Evolutionary conservation across 2,329 filamentous ascomycete genomes (phyloP).

Genomic region (Penicillium brevicompactum): DNA sequence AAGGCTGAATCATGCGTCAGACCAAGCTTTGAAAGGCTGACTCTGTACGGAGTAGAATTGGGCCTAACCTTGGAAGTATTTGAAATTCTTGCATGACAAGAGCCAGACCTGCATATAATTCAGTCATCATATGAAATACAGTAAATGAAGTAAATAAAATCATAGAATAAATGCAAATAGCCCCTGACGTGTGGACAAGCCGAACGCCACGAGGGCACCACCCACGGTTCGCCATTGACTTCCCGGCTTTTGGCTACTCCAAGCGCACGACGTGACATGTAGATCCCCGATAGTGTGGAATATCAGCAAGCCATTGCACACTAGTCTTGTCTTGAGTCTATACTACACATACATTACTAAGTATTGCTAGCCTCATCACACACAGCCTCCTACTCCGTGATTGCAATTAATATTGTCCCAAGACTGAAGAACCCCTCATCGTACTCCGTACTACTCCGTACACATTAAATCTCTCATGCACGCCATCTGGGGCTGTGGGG

Average conservation of each 20-base stretch:
- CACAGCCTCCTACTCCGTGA: neutral
- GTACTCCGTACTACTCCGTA: neutral
- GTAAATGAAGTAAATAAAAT: too few species aligned
- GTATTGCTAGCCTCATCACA: too few species aligned
- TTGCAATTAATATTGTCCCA: neutral
- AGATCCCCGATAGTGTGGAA: constrained; percentile 1
- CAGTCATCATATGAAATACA: too few species aligned
- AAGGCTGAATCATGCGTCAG: neutral
- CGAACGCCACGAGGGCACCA: neutral
- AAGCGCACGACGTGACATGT: neutral
- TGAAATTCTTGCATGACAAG: too few species aligned
- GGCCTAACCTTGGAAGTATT: neutral
- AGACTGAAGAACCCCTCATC: neutral
- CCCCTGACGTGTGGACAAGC: neutral
- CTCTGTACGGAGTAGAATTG: neutral
- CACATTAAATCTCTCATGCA: neutral
- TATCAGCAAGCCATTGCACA: neutral
- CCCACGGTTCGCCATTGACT: neutral
- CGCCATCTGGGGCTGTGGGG: neutral
- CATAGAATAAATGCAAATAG: too few species aligned
- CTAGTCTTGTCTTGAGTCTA: neutral
- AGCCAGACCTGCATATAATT: neutral
- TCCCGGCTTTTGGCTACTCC: neutral
- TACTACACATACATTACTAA: too few species aligned
- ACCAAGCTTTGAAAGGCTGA: neutral